Evolutionary conservation across 768 basidiomycete genomes (phyloP), one percentile per base, ranked within the genome.

Genomic region (Suillus spraguei): DNA sequence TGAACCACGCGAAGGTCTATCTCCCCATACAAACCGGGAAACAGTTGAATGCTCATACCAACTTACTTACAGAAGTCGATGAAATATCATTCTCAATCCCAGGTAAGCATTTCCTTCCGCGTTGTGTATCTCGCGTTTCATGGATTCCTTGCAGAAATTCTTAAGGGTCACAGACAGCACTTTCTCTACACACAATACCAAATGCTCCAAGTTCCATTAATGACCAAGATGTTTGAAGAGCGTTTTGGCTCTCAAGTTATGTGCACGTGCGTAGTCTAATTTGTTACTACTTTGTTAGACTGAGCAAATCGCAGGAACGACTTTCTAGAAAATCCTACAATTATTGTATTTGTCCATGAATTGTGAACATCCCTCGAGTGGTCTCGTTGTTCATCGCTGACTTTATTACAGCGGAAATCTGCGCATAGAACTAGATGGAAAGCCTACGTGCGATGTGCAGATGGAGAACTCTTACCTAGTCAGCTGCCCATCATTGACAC

Each of bases 341-440:
- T 99, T 32, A 85, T 99, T 35, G 77, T 99, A 47, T 93, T 98
- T 70, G 87, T 92, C 6, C 97, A 99, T 77, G 96, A 99, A 79
- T 95, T 98, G 97, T 97, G 73, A 73, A 93, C 77, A 35, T 38
- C 60, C 22, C 44, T 49, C 53, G 24, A 38, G 4, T 60, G 8
- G 38, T 56, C 60, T 6, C 2, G 11, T 36, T 38, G 8, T 41
- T 50, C 20, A 36, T 24, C 38, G 17, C 41, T 60, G 55, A 36
- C 63, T 60, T 42, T 24, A 63, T 64, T 13, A 20, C 65, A 97
- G 96, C 69, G 97, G 97, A 35, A 95, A 96, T 70, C 78, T 99
- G 60, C 87, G 92, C 20, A 85, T 90, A 22, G 92, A 97, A 72
- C 78, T 94, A n/a, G 86, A 89, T 60, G 89, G 89, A 14, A 87